Evolutionary conservation across 257 asterid genomes (phyloP).

Genomic region (Solanum sejunctum): DNA sequence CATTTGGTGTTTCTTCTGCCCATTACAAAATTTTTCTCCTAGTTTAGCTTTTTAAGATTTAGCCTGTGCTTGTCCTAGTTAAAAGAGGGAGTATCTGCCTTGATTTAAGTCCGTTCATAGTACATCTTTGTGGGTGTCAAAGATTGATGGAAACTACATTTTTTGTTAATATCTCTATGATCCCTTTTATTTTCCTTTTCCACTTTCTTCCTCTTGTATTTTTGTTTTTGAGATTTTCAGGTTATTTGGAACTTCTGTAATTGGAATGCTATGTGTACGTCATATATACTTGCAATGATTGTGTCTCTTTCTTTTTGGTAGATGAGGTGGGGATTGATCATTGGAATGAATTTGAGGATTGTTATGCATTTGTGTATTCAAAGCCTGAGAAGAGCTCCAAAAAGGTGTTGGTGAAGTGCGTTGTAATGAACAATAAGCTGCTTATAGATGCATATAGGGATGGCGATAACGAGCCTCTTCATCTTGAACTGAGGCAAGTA

Average conservation of each 20-base stretch:
- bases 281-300: not conserved
- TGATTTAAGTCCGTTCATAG: not conserved
- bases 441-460: constrained; percentile 57
- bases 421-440: constrained; percentile 51
- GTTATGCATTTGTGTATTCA: constrained; percentile 62
- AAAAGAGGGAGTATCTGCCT: not conserved
- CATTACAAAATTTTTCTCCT: not conserved
- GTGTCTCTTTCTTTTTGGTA: constrained; percentile 6
- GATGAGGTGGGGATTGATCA: constrained; percentile 65
- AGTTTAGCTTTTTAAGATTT: not conserved
- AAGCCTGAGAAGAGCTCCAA: constrained; percentile 39
- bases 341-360: constrained; percentile 61
- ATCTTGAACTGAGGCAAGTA: constrained; percentile 53
- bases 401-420: constrained; percentile 63
- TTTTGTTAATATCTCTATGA: not conserved
- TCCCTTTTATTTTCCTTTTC: not conserved
- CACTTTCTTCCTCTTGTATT: not conserved
- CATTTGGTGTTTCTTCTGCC: not conserved
- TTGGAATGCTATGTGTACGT: not conserved
- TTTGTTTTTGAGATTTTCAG: not conserved
- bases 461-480: constrained; percentile 42
- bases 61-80: not conserved
- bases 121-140: not conserved
- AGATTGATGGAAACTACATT: not conserved
- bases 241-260: not conserved